A percentile compares a stretch with the other conserved stretches of the same genome.
Conservation (phyloP, 495 filamentous ascomycete species). For the Cercophora scortea region DNA sequence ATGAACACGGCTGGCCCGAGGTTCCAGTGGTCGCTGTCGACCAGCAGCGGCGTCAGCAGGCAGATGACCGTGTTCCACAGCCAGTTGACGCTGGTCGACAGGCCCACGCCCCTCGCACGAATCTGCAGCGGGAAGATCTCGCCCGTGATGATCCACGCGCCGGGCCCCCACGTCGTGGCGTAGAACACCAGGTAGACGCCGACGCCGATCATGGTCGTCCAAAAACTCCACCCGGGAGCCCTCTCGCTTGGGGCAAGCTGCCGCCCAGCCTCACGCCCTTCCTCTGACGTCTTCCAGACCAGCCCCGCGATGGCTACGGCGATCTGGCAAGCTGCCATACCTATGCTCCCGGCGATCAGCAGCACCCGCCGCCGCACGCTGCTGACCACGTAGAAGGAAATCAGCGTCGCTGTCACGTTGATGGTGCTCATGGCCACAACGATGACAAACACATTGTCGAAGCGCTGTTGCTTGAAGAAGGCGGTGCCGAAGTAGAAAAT, state of each 20-base stretch:
- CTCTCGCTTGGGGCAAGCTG: conserved; percentile 50
- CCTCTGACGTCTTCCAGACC: conserved; percentile 13
- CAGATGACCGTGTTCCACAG: conserved; percentile 56
- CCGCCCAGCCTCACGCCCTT: conserved; percentile 29
- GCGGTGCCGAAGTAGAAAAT: conserved; percentile 70
- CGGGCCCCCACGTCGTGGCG: conserved; percentile 64
- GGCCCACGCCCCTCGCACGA: conserved; percentile 61
- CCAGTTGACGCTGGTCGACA: conserved; percentile 74
- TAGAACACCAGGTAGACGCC: conserved; percentile 69
- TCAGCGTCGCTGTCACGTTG: conserved; percentile 58
- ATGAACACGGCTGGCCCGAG: conserved; percentile 61
- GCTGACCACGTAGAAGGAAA: conserved; percentile 61
- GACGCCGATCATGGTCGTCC: conserved; percentile 56
- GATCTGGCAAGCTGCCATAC: conserved; percentile 58
- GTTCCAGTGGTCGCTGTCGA: conserved; percentile 45
- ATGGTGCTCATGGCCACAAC: conserved; percentile 56
- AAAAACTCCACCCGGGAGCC: conserved; percentile 14
- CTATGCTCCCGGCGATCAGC: conserved; percentile 60
- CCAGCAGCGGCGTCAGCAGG: conserved; percentile 30
- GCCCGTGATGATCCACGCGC: conserved; percentile 58
- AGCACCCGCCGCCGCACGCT: conserved; percentile 59
- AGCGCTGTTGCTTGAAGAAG: conserved; percentile 59
- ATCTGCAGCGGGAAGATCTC: conserved; percentile 67
- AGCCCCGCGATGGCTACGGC: conserved; percentile 47
- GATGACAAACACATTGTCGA: conserved; percentile 55